Evolutionary conservation across 1,139 yeast species (phyloP), one percentile per base, ranked within the genome.

Genomic region (Petasospora fabianii): DNA sequence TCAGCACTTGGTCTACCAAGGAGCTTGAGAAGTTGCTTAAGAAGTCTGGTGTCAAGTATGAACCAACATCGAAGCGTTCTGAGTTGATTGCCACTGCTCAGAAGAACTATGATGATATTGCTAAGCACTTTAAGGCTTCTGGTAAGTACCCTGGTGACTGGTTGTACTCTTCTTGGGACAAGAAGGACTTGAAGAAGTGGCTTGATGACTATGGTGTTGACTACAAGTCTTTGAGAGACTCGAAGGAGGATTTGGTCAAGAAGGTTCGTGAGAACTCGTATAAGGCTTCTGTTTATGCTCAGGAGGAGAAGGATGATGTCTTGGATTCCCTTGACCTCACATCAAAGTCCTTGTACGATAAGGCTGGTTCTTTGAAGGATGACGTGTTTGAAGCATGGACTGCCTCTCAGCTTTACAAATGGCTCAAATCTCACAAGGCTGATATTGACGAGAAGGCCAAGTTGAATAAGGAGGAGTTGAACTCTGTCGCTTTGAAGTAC

Each of bases 91-190:
- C 61, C 12, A 39, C 54, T 27, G 69, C 71, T n/a, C 61, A 67
- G 50, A 51, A 60, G 10, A 58, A 66, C 43, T 71, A 66, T 50
- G 64, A 64, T 43, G 54, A 55, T 22, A 58, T 72, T 44, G 64
- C 68, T 24, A 57, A 58, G 33, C 50, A 56, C 22, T 50, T 60
- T 38, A 58, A 64, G 1, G 62, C 62, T 5, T 63, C 75, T 28
- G 77, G 76, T 10, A 59, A 57, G 33, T 73, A 75, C 44, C 73
- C 78, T n/a, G 73, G 77, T 10, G 67, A 64, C 36, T 68, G 75
- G 68, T 59, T 74, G 34, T 77, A 72, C 51, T 55, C 65, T 14
- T 51, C 63, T 21, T 77, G 82, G 80, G 59, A 64, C 24, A 52
- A 54, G 12, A 60, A 64, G 6, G 73, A 70, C 34, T 55, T 75